Percentiles rank a stretch among this genome's conserved stretches.
These are phyloP conservation scores for Quercus engelmannii DNA, from an alignment of 306 rosid genomes.

Conservation along the genomic window DNA sequence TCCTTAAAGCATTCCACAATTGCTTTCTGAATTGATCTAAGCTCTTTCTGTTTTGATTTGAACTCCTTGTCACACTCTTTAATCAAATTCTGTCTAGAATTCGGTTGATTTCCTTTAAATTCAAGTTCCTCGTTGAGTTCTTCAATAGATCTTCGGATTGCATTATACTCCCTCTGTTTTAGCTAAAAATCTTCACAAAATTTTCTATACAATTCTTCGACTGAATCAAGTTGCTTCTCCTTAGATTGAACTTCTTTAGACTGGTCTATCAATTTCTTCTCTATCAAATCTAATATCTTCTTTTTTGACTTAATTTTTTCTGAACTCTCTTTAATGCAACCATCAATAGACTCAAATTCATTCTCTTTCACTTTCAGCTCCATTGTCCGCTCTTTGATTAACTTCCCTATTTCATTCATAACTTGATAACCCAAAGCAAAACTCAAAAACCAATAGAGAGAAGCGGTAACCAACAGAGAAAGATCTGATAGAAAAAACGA, in stretches of 20 bases:
- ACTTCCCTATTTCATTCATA: not conserved
- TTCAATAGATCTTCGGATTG: constrained; percentile 6
- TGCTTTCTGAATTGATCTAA: constrained; percentile 14
- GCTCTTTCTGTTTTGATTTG: constrained; percentile 10
- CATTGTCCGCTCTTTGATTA: constrained; percentile 16
- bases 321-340: not conserved
- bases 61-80: constrained; percentile 17
- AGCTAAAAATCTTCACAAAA: constrained; percentile 9
- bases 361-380: constrained; percentile 17
- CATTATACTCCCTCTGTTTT: constrained; percentile 23
- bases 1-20: constrained; percentile 16
- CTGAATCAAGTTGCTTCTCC: too few relatives aligned
- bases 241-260: constrained; percentile 31
- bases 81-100: constrained; percentile 10
- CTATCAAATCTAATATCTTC: constrained; percentile 4
- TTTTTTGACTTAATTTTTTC: not conserved
- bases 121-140: constrained; percentile 21
- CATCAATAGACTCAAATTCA: constrained; percentile 22
- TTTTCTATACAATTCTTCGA: too few relatives aligned
- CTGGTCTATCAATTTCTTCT: constrained; percentile 7
- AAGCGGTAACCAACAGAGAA: too few relatives aligned
- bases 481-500: too few relatives aligned
- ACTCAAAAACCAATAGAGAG: too few relatives aligned
- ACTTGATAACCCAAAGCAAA: too few relatives aligned
- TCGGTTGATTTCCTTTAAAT: constrained; percentile 11